A percentile compares a stretch with the other conserved stretches of the same genome.
phyloP scores from a whole-genome alignment of 139 green algal species.

The Desmodesmus armatus region DNA sequence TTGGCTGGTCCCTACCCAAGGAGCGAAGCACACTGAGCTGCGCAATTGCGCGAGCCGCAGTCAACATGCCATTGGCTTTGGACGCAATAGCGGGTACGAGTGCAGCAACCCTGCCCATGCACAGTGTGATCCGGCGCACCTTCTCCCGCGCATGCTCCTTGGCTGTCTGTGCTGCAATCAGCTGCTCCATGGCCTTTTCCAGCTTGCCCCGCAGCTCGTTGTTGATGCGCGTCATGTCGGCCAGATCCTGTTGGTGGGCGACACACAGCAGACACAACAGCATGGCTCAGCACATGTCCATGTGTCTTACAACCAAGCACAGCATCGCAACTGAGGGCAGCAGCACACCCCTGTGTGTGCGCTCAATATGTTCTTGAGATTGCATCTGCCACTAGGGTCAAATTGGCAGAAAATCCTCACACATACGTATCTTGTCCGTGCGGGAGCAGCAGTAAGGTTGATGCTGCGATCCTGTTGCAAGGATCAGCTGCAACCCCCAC shows the following conservation, averaged over 20 bases:
- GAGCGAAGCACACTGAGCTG: not conserved
- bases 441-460: not conserved
- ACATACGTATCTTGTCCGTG: too few species aligned
- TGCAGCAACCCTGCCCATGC: too few species aligned
- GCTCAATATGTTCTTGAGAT: too few species aligned
- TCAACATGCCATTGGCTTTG: too few species aligned
- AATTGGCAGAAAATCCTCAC: too few species aligned
- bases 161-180: slow-evolving; percentile 23
- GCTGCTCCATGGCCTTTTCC: slow-evolving; percentile 41
- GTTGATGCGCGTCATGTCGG: not conserved
- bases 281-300: not conserved
- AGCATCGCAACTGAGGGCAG: too few species aligned
- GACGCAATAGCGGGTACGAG: too few species aligned
- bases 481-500: not conserved
- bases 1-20: too few species aligned
- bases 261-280: slow-evolving; percentile 26
- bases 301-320: not conserved
- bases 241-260: slow-evolving; percentile 44
- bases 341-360: too few species aligned
- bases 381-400: not conserved
- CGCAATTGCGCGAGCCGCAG: too few species aligned
- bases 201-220: not conserved
- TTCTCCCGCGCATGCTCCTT: slow-evolving; percentile 37
- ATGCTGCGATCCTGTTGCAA: not conserved
- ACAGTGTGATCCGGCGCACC: too few species aligned